Conservation (phyloP, 257 asterid species). For the Primulina huaijiensis region DNA sequence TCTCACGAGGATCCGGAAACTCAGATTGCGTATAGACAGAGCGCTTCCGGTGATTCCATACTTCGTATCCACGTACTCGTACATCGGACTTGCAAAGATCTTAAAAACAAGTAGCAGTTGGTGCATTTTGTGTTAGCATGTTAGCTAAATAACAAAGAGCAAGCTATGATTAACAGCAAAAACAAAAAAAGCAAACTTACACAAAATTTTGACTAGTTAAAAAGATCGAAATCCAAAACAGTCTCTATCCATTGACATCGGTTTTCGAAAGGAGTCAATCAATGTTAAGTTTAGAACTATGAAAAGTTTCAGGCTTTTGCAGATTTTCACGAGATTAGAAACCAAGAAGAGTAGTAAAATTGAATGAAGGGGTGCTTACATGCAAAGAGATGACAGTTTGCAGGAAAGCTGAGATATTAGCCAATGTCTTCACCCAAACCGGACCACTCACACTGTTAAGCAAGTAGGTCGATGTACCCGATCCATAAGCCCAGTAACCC, state of each 20-base stretch:
- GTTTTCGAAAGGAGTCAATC: too few relatives aligned
- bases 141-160: too few relatives aligned
- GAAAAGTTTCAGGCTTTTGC: too few relatives aligned
- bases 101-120: conserved; percentile 26
- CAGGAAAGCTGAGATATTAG: conserved; percentile 74
- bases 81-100: conserved; percentile 99
- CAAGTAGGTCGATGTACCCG: conserved; percentile 63
- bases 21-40: conserved; percentile 55
- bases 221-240: too few relatives aligned
- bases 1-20: conserved; percentile 67
- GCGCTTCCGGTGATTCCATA: conserved; percentile 67
- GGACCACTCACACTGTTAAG: conserved; percentile 84
- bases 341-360: not conserved
- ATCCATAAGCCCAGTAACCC: conserved; percentile 97
- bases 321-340: not conserved
- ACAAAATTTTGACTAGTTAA: too few relatives aligned
- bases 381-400: conserved; percentile 83
- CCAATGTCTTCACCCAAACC: conserved; percentile 64
- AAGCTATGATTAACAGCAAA: too few relatives aligned
- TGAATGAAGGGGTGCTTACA: conserved; percentile 27
- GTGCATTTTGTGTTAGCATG: not conserved
- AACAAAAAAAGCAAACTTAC: too few relatives aligned
- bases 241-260: too few relatives aligned
- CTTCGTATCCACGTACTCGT: conserved; percentile 83
- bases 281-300: too few relatives aligned